Percentiles rank a stretch among this genome's conserved stretches.
phyloP scores from a whole-genome alignment of 805 yeast genomes.

The Yarrowia keelungensis region DNA sequence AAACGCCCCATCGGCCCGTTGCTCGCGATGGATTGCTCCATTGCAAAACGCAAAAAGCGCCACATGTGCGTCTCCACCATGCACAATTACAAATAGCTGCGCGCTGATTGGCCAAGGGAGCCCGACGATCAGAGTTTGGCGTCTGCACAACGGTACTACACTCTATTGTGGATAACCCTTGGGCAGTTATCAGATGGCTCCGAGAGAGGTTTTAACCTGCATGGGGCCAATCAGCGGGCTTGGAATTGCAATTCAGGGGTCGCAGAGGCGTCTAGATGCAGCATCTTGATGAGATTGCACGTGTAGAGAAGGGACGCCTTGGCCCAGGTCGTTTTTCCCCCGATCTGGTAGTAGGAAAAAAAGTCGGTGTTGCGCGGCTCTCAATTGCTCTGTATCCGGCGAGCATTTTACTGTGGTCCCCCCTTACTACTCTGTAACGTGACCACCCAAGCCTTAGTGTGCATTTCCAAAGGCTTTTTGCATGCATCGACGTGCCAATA shows the following conservation, averaged over 20 bases:
- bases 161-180: constrained; percentile 16
- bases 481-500: constrained; percentile 27
- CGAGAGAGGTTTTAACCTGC: constrained; percentile 30
- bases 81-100: constrained; percentile 17
- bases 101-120: constrained; percentile 19
- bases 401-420: too few relatives aligned
- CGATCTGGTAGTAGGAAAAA: too few relatives aligned
- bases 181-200: constrained; percentile 37
- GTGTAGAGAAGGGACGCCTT: too few relatives aligned
- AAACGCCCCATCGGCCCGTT: too few relatives aligned
- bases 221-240: constrained; percentile 31
- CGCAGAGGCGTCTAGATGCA: background rate
- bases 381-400: too few relatives aligned
- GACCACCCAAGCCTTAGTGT: constrained; percentile 3
- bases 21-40: too few relatives aligned
- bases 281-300: too few relatives aligned
- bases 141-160: constrained; percentile 25
- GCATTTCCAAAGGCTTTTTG: constrained; percentile 14
- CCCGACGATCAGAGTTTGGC: constrained; percentile 16
- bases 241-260: constrained; percentile 33
- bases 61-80: constrained; percentile 1
- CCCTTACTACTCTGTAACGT: background rate
- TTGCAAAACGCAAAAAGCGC: constrained; percentile 1
- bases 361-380: too few relatives aligned
- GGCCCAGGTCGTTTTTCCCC: too few relatives aligned